Percentiles rank a stretch among this genome's conserved stretches.
These are phyloP conservation scores for Arthrobotrys sinensis DNA, from an alignment of 2,329 filamentous ascomycete species.

Conservation along the genomic window DNA sequence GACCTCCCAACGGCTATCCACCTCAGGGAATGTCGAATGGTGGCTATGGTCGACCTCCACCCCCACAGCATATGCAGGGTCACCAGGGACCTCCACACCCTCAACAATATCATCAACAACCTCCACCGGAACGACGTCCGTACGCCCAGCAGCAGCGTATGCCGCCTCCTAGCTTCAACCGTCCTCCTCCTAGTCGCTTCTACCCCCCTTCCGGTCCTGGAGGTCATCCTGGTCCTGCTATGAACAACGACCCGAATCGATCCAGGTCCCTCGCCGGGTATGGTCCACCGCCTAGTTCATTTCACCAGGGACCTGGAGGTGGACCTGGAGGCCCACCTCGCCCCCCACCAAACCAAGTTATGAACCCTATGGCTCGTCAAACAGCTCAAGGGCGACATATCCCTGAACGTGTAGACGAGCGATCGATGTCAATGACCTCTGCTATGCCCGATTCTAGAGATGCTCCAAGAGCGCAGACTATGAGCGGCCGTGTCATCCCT, in stretches of 20 bases:
- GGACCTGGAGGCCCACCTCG: conserved; percentile 32
- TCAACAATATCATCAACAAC: conserved; percentile 61
- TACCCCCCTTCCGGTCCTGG: conserved; percentile 73
- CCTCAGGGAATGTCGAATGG: conserved; percentile 65
- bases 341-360: conserved; percentile 66
- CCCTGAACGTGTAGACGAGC: conserved; percentile 90
- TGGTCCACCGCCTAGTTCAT: conserved; percentile 81
- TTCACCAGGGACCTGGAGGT: conserved; percentile 73
- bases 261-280: conserved; percentile 89
- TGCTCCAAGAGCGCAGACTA: conserved; percentile 82
- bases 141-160: conserved; percentile 75
- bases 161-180: conserved; percentile 68
- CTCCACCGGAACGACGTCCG: conserved; percentile 73
- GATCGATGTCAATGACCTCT: conserved; percentile 95
- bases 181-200: conserved; percentile 73
- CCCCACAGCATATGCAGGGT: conserved; percentile 60
- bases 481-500: conserved; percentile 92
- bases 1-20: conserved; percentile 68
- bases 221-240: conserved; percentile 76
- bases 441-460: conserved; percentile 80
- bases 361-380: conserved; percentile 77
- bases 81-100: conserved; percentile 48
- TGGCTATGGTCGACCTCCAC: conserved; percentile 44
- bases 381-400: conserved; percentile 93
- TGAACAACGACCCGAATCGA: conserved; percentile 88